These are phyloP conservation scores for Cichorium intybus DNA, from an alignment of 140 eudicot genomes.

Conservation along the genomic window DNA sequence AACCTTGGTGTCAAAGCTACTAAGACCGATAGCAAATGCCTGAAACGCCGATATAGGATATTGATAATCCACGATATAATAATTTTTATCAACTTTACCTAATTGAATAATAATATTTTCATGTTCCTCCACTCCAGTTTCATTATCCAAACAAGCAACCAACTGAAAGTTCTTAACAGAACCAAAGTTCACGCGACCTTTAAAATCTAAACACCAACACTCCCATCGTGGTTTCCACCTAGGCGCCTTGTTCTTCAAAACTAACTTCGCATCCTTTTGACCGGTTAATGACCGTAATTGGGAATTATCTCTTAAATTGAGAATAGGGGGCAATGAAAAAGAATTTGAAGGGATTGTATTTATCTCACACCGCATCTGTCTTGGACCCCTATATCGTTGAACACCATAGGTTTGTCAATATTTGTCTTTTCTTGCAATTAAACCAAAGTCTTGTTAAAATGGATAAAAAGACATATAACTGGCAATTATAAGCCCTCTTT, in stretches of 20 bases:
- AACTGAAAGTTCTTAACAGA: constrained; percentile 70
- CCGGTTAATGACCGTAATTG: constrained; percentile 19
- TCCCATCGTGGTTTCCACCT: constrained; percentile 66
- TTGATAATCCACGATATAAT: constrained; percentile 45
- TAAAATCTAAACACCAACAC: constrained; percentile 70
- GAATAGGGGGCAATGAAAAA: constrained; percentile 49
- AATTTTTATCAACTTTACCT: constrained; percentile 62
- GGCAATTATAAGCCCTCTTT: too few species aligned
- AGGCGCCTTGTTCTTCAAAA: constrained; percentile 59
- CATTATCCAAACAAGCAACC: constrained; percentile 47
- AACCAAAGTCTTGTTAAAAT: not conserved
- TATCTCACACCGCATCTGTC: constrained; percentile 71
- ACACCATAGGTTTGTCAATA: not conserved
- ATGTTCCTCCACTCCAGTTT: constrained; percentile 37
- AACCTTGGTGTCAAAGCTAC: constrained; percentile 83
- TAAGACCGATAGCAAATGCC: constrained; percentile 76
- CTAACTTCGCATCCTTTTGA: constrained; percentile 34
- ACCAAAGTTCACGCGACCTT: constrained; percentile 62
- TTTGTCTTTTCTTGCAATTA: not conserved
- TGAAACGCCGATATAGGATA: constrained; percentile 77
- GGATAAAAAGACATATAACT: too few species aligned
- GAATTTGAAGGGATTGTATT: constrained; percentile 52
- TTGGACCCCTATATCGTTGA: constrained; percentile 51
- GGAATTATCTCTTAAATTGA: constrained; percentile 44
- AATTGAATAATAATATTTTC: constrained; percentile 60